Percentiles rank a stretch among this genome's conserved stretches.
Evolutionary conservation across 2,329 filamentous ascomycete genomes (phyloP).

Genomic region (Calonectria pteridis): DNA sequence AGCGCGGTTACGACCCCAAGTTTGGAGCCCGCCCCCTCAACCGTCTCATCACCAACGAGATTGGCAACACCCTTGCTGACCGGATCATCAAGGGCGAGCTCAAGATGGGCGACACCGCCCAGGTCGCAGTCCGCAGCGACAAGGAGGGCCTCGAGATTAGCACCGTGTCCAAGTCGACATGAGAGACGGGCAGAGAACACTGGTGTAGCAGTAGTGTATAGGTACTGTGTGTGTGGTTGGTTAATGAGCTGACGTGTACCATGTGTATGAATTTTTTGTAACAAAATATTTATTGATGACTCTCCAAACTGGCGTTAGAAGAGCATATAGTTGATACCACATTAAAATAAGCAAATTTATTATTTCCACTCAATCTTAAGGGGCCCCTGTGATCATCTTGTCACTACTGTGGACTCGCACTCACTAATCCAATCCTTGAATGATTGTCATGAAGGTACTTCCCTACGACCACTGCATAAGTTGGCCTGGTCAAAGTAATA

Average conservation of each 20-base stretch:
- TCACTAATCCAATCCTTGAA: too few species aligned
- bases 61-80: slow-evolving; percentile 89
- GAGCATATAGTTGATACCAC: slow-evolving; percentile 11
- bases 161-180: slow-evolving; percentile 36
- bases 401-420: not conserved
- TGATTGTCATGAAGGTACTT: too few species aligned
- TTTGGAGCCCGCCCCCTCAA: slow-evolving; percentile 94
- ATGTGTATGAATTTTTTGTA: slow-evolving; percentile 30
- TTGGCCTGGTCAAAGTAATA: too few species aligned
- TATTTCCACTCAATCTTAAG: slow-evolving; percentile 5
- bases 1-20: slow-evolving; percentile 89
- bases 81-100: slow-evolving; percentile 91
- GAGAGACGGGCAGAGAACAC: not conserved
- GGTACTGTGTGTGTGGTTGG: slow-evolving; percentile 18
- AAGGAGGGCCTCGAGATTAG: slow-evolving; percentile 68
- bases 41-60: slow-evolving; percentile 88
- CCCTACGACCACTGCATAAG: too few species aligned
- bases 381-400: not conserved
- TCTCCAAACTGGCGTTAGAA: slow-evolving; percentile 19
- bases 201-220: not conserved
- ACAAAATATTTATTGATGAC: slow-evolving; percentile 15
- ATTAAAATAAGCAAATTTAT: slow-evolving; percentile 22
- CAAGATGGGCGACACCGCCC: slow-evolving; percentile 79
- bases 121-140: slow-evolving; percentile 75
- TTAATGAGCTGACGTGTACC: slow-evolving; percentile 42